Conservation (phyloP, 225 moss, liverwort and hornwort genomes). For the Antitrichia curtipendula region DNA sequence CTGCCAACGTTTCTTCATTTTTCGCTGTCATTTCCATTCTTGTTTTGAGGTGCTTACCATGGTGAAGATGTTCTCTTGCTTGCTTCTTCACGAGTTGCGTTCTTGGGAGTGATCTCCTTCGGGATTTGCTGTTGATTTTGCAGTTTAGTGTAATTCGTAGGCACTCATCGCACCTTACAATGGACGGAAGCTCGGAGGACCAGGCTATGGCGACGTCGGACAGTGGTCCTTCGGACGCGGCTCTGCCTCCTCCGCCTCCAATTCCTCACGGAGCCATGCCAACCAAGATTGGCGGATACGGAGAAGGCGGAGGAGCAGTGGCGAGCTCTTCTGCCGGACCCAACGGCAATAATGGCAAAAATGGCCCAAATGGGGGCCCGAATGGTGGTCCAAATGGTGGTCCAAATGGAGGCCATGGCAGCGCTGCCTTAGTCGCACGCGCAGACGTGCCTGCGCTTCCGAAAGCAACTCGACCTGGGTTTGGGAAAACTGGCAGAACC, state of each 20-base stretch:
- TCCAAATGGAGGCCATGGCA: not conserved
- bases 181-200: constrained; percentile 3
- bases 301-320: not conserved
- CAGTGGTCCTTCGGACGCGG: not conserved
- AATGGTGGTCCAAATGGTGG: not conserved
- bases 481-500: not conserved
- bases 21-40: not conserved
- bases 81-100: not conserved
- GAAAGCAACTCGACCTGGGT: constrained; percentile 17
- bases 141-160: not conserved
- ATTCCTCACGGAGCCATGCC: constrained; percentile 5
- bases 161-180: not conserved
- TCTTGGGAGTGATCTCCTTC: not conserved
- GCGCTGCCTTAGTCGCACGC: constrained; percentile 1
- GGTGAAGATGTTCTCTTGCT: not conserved
- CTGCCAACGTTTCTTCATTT: not conserved
- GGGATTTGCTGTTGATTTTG: not conserved
- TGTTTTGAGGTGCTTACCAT: not conserved
- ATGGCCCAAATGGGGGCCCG: not conserved
- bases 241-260: constrained; percentile 19
- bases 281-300: not conserved
- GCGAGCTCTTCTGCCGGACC: not conserved
- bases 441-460: not conserved
- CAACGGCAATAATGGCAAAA: not conserved
- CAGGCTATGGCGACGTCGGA: not conserved